A percentile compares a stretch with the other conserved stretches of the same genome.
These are phyloP conservation scores for Neurospora sp. DNA, from an alignment of 495 filamentous ascomycete genomes.

Conservation along the genomic window DNA sequence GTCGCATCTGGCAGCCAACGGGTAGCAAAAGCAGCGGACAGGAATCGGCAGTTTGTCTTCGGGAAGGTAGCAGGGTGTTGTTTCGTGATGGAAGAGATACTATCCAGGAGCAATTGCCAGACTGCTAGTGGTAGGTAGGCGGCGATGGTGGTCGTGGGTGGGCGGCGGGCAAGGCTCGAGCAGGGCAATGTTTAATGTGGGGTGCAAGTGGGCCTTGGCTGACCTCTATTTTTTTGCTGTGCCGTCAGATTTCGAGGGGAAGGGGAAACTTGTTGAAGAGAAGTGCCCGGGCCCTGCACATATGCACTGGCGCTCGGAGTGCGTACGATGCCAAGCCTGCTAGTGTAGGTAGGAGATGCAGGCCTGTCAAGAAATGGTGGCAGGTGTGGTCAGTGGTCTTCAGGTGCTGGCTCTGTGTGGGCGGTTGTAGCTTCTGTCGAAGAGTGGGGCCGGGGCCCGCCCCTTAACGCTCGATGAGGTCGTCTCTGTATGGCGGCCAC, in stretches of 20 bases:
- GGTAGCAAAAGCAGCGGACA: conserved; percentile 5
- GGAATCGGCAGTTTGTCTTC: not conserved
- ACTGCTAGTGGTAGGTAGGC: not conserved
- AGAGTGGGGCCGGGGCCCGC: not conserved
- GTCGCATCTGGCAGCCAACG: conserved; percentile 2
- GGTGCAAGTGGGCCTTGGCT: not conserved
- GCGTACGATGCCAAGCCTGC: not conserved
- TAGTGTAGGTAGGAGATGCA: not conserved
- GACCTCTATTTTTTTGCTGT: not conserved
- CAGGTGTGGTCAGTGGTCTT: not conserved
- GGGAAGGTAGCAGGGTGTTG: not conserved
- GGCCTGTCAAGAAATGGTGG: not conserved
- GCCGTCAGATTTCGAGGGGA: not conserved
- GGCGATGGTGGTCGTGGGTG: not conserved
- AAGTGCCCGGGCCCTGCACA: not conserved
- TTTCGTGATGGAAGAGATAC: not conserved
- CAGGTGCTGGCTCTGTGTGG: not conserved
- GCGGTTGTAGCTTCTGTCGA: not conserved
- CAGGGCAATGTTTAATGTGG: not conserved
- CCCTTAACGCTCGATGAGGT: not conserved
- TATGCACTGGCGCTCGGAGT: not conserved
- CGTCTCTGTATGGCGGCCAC: not conserved
- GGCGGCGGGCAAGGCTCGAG: not conserved
- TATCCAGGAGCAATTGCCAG: not conserved
- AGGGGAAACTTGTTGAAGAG: not conserved